Percentiles rank a stretch among this genome's conserved stretches.
phyloP scores from a whole-genome alignment of 1,284 basidiomycete species.

The Laetiporus sulphureus region DNA sequence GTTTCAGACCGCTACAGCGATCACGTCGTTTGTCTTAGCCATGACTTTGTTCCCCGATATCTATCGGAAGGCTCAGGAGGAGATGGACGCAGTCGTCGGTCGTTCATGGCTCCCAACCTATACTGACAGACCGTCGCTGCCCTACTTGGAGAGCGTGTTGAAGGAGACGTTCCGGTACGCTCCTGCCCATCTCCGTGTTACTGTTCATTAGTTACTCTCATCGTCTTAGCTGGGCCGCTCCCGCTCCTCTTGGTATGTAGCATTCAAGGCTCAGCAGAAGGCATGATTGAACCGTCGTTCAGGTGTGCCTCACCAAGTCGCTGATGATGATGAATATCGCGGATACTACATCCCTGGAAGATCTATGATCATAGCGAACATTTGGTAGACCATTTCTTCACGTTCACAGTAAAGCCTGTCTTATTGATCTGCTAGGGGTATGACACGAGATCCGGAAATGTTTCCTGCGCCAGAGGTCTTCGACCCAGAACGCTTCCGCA shows the following conservation, averaged over 20 bases:
- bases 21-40: slow-evolving; percentile 40
- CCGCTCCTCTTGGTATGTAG: slow-evolving; percentile 18
- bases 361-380: slow-evolving; percentile 40
- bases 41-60: slow-evolving; percentile 45
- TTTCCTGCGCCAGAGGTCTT: slow-evolving; percentile 3
- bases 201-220: background rate
- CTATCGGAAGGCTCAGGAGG: slow-evolving; percentile 42
- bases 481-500: slow-evolving; percentile 1
- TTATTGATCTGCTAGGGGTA: background rate
- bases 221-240: slow-evolving; percentile 15
- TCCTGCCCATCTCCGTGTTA: background rate
- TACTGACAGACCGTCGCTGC: slow-evolving; percentile 41
- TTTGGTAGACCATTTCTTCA: slow-evolving; percentile 28
- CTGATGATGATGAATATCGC: slow-evolving; percentile 44
- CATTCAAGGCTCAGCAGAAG: background rate
- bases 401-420: background rate
- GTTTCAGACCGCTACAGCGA: slow-evolving; percentile 40
- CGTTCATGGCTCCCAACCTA: slow-evolving; percentile 36
- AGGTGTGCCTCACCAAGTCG: slow-evolving; percentile 42
- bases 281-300: background rate
- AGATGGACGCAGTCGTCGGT: slow-evolving; percentile 47
- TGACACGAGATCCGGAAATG: background rate
- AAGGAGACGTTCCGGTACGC: slow-evolving; percentile 42
- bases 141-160: slow-evolving; percentile 45
- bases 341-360: slow-evolving; percentile 39